Base-by-base conservation (phyloP, 2,329 filamentous ascomycete species). In the Stagonosporopsis vannaccii region DNA sequence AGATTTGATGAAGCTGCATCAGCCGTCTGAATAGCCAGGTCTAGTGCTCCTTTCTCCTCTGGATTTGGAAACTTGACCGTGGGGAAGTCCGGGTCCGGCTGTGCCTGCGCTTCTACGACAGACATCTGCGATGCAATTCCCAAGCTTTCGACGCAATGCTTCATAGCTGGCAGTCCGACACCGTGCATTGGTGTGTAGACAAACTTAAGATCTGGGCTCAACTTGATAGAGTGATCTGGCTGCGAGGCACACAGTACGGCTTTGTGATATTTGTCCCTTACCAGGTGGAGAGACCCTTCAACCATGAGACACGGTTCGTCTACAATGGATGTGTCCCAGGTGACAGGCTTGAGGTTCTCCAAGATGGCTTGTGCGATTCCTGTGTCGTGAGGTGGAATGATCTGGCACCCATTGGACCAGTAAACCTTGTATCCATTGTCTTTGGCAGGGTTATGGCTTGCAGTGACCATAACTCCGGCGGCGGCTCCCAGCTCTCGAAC, bases 381-480 rank as follows among this genome's bases (percentile, higher is more conserved):
- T 19, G 67, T 75, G 61, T 88, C 86, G 59, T 85, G 82, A 3
- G 86, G 86, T 9, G 85, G 81, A 49, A 88, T 87, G 61, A 89
- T 88, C 68, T 89, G 86, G 65, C 84, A 86, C 2, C 85, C 86
- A 66, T 87, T 88, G 15, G 77, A 78, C 78, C 84, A 87, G 74
- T 88, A 89, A 8, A 89, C 86, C 74, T 89, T 89, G 75, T 88
- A 88, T 19, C 86, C 86, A 67, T 88, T 88, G 68, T 88, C 85
- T 62, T 82, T 78, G 41, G 84, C 82, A 13, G 86, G 85, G 62
- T 89, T 88, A 71, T 87, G 85, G 65, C 84, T 87, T 28, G 86
- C 86, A 13, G 86, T 89, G 33, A 89, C 81, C 85, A 89, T 88
- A 26, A 89, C 78, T 19, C 86, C 86, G 39, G 84, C 86, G 4